phyloP scores from a whole-genome alignment of 192 early-diverging fungal genomes.

The Geranomyces michiganensis region DNA sequence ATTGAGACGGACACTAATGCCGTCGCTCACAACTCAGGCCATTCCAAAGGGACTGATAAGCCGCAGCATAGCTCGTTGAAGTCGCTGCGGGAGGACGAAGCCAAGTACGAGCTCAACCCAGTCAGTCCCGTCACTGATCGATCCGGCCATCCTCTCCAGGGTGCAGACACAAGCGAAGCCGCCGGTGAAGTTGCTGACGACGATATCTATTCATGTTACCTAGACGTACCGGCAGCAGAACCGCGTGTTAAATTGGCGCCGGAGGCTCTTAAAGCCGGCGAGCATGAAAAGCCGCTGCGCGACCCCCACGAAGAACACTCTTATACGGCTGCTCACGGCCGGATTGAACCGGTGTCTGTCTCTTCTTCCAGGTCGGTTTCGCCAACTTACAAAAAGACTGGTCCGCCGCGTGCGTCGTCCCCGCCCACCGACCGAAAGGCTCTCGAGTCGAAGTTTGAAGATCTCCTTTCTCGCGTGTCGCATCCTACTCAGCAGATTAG shows the following conservation, averaged over 20 bases:
- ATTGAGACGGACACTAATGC: too few species aligned
- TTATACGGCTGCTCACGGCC: background rate
- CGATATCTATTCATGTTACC: slow-evolving; percentile 1
- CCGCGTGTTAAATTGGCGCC: too few species aligned
- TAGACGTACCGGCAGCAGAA: too few species aligned
- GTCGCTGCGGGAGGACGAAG: too few species aligned
- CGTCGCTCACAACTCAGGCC: too few species aligned
- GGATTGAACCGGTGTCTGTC: background rate
- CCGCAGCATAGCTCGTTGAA: too few species aligned
- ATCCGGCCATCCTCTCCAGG: too few species aligned
- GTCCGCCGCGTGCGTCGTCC: background rate
- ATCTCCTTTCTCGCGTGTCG: background rate
- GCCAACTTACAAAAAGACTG: background rate
- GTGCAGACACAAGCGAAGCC: too few species aligned
- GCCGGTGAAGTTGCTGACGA: background rate
- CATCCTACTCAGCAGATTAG: slow-evolving; percentile 4
- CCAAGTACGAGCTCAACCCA: too few species aligned
- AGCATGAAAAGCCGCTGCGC: background rate
- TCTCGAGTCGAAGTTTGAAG: slow-evolving; percentile 11
- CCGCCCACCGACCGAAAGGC: background rate
- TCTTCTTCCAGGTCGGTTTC: background rate
- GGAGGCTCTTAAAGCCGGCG: background rate
- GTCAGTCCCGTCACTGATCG: too few species aligned
- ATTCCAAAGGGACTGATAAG: too few species aligned
- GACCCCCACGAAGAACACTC: slow-evolving; percentile 3